Evolutionary conservation across 1,139 yeast genomes (phyloP).

Genomic region (Pneumocystis carinii): DNA sequence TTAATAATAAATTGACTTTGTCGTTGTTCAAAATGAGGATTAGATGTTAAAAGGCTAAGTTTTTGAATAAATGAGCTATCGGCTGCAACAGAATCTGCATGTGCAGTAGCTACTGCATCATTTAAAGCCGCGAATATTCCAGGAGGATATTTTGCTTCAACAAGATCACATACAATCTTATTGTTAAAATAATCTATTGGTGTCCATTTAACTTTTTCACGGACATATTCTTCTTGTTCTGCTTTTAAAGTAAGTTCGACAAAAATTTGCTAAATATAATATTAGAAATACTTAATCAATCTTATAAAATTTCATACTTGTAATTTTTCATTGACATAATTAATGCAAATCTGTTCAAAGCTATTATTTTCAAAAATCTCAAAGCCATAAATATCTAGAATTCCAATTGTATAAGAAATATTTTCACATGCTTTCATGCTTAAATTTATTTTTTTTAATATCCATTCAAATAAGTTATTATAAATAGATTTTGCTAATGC

Average conservation of each 20-base stretch:
- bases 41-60: conserved; percentile 64
- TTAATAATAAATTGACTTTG: conserved; percentile 77
- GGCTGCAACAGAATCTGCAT: conserved; percentile 93
- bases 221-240: conserved; percentile 93
- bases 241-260: conserved; percentile 90
- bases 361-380: conserved; percentile 95
- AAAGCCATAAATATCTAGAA: conserved; percentile 93
- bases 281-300: neutral
- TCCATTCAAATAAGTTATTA: conserved; percentile 90
- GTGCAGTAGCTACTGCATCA: conserved; percentile 96
- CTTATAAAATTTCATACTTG: conserved; percentile 29
- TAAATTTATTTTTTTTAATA: conserved; percentile 79
- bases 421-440: conserved; percentile 38
- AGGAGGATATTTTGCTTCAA: conserved; percentile 89
- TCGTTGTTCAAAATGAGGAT: conserved; percentile 81
- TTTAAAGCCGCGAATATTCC: conserved; percentile 93
- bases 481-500: conserved; percentile 92
- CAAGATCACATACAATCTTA: conserved; percentile 90
- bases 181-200: conserved; percentile 95
- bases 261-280: conserved; percentile 46
- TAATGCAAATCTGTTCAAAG: conserved; percentile 92
- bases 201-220: conserved; percentile 92
- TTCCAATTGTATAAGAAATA: conserved; percentile 51
- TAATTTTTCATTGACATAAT: conserved; percentile 89
- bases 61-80: conserved; percentile 94